Conservation (phyloP, 2,329 filamentous ascomycete species). For the Cordyceps cateniannulata region DNA sequence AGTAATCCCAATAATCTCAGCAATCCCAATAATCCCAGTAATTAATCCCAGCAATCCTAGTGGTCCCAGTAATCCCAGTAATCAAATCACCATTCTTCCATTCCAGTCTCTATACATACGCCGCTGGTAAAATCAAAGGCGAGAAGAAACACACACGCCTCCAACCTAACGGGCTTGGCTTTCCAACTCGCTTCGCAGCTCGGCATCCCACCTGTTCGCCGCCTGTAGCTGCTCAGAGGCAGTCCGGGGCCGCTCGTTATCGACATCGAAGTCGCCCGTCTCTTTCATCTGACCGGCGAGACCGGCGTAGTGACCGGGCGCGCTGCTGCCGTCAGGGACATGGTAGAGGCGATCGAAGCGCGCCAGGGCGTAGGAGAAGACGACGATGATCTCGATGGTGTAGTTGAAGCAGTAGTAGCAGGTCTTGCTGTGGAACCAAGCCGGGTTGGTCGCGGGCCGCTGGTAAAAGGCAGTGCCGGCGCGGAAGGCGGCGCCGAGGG, state of each 20-base stretch:
- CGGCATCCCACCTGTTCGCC: slow-evolving; percentile 18
- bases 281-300: neutral
- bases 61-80: no score
- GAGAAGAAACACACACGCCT: neutral
- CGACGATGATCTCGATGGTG: slow-evolving; percentile 62
- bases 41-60: no score
- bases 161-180: slow-evolving; percentile 16
- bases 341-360: slow-evolving; percentile 72
- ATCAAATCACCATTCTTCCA: neutral
- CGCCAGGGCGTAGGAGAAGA: slow-evolving; percentile 58
- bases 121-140: neutral
- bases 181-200: slow-evolving; percentile 17
- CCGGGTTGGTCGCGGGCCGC: slow-evolving; percentile 46
- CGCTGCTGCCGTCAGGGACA: slow-evolving; percentile 62
- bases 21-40: no score
- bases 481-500: slow-evolving; percentile 64
- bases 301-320: slow-evolving; percentile 44
- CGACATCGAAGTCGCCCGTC: slow-evolving; percentile 18
- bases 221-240: slow-evolving; percentile 15
- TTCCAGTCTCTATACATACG: neutral
- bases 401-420: slow-evolving; percentile 80
- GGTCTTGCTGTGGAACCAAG: slow-evolving; percentile 64
- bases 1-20: no score
- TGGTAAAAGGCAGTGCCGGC: slow-evolving; percentile 50
- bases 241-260: slow-evolving; percentile 20